Conservation (phyloP, 306 rosid species). For the Pterocarpus santalinus region DNA sequence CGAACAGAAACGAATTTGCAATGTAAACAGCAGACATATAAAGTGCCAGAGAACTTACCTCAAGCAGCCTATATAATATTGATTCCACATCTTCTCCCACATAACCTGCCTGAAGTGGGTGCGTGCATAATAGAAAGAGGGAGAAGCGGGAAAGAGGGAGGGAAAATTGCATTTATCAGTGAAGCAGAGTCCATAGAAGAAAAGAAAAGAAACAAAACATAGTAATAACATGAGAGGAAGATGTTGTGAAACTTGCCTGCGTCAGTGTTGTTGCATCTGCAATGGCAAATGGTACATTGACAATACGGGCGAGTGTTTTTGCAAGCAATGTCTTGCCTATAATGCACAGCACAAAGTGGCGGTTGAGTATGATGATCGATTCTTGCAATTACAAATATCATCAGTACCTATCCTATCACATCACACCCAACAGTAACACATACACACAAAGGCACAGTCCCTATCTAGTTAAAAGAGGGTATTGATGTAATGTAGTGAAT, state of each 20-base stretch:
- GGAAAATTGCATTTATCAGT: constrained; percentile 11
- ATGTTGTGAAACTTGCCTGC: constrained; percentile 52
- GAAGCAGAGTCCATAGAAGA: not conserved
- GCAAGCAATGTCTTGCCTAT: constrained; percentile 80
- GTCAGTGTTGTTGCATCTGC: constrained; percentile 82
- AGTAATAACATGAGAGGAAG: not conserved
- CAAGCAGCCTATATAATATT: constrained; percentile 66
- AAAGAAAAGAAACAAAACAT: not conserved
- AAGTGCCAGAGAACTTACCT: constrained; percentile 50
- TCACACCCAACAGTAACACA: no score
- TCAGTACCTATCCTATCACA: no score
- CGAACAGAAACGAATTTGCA: not conserved
- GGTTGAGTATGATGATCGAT: not conserved
- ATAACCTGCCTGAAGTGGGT: constrained; percentile 70
- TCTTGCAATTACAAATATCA: not conserved
- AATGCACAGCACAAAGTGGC: not conserved
- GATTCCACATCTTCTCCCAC: constrained; percentile 85
- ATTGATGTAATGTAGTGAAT: not conserved
- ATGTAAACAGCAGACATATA: not conserved
- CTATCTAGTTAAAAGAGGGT: not conserved
- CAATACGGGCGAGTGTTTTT: constrained; percentile 79
- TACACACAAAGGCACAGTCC: not conserved
- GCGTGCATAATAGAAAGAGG: no score
- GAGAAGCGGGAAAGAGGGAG: not conserved
- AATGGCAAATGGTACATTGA: constrained; percentile 77